Percentiles rank a stretch among this genome's conserved stretches.
Conservation (phyloP, 257 asterid species). For the Mentha longifolia region DNA sequence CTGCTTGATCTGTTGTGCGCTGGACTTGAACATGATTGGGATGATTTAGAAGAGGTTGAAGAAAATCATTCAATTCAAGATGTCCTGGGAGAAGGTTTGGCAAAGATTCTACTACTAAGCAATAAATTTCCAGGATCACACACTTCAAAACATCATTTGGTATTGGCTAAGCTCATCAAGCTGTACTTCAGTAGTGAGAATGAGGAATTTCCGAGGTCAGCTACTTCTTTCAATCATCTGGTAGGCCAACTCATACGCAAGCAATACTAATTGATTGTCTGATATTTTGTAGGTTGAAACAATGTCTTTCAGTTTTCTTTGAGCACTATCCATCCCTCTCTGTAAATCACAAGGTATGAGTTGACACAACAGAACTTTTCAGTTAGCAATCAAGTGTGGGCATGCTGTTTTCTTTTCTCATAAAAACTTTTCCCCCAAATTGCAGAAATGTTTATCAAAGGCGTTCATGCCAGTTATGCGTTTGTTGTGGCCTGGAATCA, state of each 20-base stretch:
- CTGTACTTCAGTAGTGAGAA: constrained; percentile 67
- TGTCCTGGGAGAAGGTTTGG: constrained; percentile 86
- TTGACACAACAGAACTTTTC: constrained; percentile 20
- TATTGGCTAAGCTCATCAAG: constrained; percentile 71
- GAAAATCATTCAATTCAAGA: constrained; percentile 67
- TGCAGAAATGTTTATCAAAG: constrained; percentile 81
- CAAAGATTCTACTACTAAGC: constrained; percentile 83
- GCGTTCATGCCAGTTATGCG: constrained; percentile 81
- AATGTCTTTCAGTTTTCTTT: constrained; percentile 89
- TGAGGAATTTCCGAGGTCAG: constrained; percentile 64
- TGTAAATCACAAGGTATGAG: constrained; percentile 74
- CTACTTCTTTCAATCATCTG: constrained; percentile 28
- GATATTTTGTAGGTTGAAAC: constrained; percentile 71
- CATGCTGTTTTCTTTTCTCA: constrained; percentile 16
- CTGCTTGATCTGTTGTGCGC: constrained; percentile 72
- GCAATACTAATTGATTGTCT: constrained; percentile 22
- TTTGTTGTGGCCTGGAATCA: constrained; percentile 91
- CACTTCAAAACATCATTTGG: constrained; percentile 56
- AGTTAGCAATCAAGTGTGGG: neutral
- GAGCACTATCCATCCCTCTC: constrained; percentile 96
- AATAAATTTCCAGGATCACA: constrained; percentile 55
- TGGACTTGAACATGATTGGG: constrained; percentile 64
- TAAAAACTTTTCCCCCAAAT: constrained; percentile 26
- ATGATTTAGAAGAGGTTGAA: constrained; percentile 54
- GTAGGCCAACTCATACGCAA: constrained; percentile 9